Base-by-base conservation (phyloP, 371 early-diverging fungal species). In the Fennellomyces sp. region DNA sequence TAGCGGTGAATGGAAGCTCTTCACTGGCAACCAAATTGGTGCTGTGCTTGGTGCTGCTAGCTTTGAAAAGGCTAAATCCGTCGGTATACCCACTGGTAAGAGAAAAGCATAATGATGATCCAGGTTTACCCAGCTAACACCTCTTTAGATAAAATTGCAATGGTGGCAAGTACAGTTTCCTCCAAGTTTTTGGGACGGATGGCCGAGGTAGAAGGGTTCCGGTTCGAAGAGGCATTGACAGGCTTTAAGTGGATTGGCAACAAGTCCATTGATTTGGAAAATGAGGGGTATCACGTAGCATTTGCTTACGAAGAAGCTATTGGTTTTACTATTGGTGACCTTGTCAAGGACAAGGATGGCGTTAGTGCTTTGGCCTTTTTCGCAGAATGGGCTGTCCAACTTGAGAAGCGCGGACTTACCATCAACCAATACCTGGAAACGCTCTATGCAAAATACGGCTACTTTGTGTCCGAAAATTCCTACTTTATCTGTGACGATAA, bases 241-340 rank as follows among this genome's bases (percentile, higher is more conserved):
- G 97, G 97, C 8, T 97, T 97, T 82, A 97, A 97, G 70, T 96
- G 94, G 93, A 87, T 97, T 58, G 94, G 94, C 19, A 96, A 96
- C 73, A 78, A 83, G 31, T 89, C 93, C 12, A 82, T 89, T 61
- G 76, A 86, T 26, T 74, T 92, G 25, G 75, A 80, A 38, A 49
- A 63, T 0, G 78, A 86, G 56, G 90, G 91, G 7, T 80, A 83
- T 45, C 39, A 81, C 35, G 88, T 89, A 10, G 69, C 87, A 15
- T 94, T 97, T 67, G 94, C 92, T 10, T 97, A 88, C 66, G 97
- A 97, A 72, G 97, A 97, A 75, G 97, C 97, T 13, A 94, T 97
- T 59, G 96, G 96, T 19, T 94, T 88, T 65, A 91, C 92, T 73
- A 69, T 89, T 60, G 88, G 87, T 25, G 81, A 85, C 52, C 79